Evolutionary conservation across 257 asterid species (phyloP).

Genomic region (Forsythia viridissima): DNA sequence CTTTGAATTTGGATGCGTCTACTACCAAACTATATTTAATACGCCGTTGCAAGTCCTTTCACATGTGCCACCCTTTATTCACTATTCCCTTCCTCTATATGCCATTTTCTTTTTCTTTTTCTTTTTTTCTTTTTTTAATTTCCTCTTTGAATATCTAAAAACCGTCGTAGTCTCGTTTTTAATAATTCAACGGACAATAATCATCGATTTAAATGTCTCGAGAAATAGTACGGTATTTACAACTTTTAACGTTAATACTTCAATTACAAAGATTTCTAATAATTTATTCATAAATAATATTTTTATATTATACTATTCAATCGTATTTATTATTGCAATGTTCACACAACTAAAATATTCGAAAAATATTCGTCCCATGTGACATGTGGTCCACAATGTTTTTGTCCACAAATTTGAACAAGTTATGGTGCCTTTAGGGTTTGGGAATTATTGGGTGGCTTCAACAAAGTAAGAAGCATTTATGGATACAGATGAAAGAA

Average conservation of each 20-base stretch:
- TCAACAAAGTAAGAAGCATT: constrained; percentile 9
- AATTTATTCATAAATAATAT: too few species aligned
- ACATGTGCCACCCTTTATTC: not conserved
- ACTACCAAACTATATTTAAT: constrained; percentile 30
- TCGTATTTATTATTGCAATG: not conserved
- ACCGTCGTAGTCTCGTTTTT: not conserved
- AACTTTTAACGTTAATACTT: too few species aligned
- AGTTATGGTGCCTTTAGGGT: not conserved
- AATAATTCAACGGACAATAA: not conserved
- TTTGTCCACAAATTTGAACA: constrained; percentile 31
- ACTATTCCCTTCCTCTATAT: too few species aligned
- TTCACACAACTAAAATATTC: not conserved
- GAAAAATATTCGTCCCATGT: constrained; percentile 20
- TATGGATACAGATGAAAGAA: not conserved
- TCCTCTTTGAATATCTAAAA: not conserved
- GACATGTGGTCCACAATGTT: constrained; percentile 25
- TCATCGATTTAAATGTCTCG: not conserved
- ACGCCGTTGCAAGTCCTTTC: not conserved
- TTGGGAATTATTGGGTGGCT: constrained; percentile 16
- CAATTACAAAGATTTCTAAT: too few species aligned
- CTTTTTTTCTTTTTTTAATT: not conserved
- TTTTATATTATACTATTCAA: too few species aligned
- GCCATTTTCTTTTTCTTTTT: not conserved
- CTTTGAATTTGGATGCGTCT: constrained; percentile 12
- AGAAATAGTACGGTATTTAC: too few species aligned